Conservation (phyloP, 1,284 basidiomycete species). For the Melampsora americana region DNA sequence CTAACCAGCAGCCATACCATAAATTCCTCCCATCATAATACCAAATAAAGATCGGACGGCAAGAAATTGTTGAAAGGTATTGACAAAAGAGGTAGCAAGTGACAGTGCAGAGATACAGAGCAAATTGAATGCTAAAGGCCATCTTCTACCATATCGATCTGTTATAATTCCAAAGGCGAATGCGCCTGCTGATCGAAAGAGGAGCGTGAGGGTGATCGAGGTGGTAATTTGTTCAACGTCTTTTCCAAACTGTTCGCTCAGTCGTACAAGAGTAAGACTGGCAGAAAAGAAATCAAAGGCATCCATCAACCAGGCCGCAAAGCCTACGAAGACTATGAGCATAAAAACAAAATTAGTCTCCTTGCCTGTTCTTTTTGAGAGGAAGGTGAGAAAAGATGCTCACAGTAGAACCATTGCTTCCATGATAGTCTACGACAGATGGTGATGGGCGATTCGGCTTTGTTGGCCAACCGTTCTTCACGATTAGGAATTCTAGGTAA, state of each 20-base stretch:
- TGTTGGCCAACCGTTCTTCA: slow-evolving; percentile 29
- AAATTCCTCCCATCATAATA: slow-evolving; percentile 71
- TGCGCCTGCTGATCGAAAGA: slow-evolving; percentile 83
- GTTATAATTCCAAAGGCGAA: slow-evolving; percentile 64
- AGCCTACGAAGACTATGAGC: slow-evolving; percentile 20
- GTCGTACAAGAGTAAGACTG: slow-evolving; percentile 65
- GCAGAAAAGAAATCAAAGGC: slow-evolving; percentile 70
- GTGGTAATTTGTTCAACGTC: slow-evolving; percentile 55
- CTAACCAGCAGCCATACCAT: slow-evolving; percentile 54
- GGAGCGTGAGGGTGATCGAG: slow-evolving; percentile 84
- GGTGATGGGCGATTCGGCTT: slow-evolving; percentile 22
- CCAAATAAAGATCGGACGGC: slow-evolving; percentile 56
- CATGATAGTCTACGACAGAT: slow-evolving; percentile 14
- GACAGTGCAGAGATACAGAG: slow-evolving; percentile 68
- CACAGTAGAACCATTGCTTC: slow-evolving; percentile 32
- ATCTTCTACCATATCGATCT: slow-evolving; percentile 78
- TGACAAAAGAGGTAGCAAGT: slow-evolving; percentile 63
- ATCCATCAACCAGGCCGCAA: slow-evolving; percentile 30
- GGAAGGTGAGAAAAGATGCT: background rate
- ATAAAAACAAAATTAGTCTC: too few species aligned
- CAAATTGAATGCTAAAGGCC: slow-evolving; percentile 75
- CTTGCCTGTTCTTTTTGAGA: too few species aligned
- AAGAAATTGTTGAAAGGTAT: slow-evolving; percentile 58
- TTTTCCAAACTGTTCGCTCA: slow-evolving; percentile 57
- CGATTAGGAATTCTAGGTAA: slow-evolving; percentile 23